These are phyloP conservation scores for Fragaria ananassa DNA, from an alignment of 306 rosid genomes.

Conservation along the genomic window DNA sequence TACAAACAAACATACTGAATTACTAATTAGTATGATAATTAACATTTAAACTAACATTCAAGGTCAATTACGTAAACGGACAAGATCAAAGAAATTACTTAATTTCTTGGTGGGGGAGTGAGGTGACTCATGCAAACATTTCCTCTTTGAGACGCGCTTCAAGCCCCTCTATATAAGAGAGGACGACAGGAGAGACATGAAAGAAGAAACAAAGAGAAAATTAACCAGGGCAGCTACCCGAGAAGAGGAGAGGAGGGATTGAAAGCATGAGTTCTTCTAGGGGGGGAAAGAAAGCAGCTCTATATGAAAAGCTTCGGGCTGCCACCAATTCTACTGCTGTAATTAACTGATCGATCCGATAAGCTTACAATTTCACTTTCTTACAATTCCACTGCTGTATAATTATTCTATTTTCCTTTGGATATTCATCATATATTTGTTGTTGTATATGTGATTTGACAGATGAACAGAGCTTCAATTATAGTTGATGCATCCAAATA, in stretches of 20 bases:
- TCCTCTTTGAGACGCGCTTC: conserved; percentile 13
- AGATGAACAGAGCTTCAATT: conserved; percentile 71
- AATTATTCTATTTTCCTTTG: neutral
- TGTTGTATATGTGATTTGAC: conserved; percentile 12
- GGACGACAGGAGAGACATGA: neutral
- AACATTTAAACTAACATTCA: neutral
- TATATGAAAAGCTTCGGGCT: conserved; percentile 50
- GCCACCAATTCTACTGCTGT: conserved; percentile 74
- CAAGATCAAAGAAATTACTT: neutral
- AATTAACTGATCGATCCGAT: conserved; percentile 21
- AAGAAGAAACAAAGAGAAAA: conserved; percentile 32
- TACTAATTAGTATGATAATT: neutral
- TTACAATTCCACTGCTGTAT: neutral
- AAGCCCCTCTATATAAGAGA: neutral
- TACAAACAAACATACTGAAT: neutral
- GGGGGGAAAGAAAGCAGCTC: conserved; percentile 43
- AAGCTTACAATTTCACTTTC: neutral
- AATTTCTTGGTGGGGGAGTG: conserved; percentile 30
- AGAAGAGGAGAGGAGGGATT: neutral
- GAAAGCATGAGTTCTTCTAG: conserved; percentile 44
- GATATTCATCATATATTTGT: neutral
- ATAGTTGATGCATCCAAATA: conserved; percentile 72
- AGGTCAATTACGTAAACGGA: conserved; percentile 38
- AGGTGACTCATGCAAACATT: conserved; percentile 24
- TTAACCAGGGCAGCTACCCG: neutral